Evolutionary conservation across 2,329 filamentous ascomycete species (phyloP).

Genomic region (Penicillium vulpinum): DNA sequence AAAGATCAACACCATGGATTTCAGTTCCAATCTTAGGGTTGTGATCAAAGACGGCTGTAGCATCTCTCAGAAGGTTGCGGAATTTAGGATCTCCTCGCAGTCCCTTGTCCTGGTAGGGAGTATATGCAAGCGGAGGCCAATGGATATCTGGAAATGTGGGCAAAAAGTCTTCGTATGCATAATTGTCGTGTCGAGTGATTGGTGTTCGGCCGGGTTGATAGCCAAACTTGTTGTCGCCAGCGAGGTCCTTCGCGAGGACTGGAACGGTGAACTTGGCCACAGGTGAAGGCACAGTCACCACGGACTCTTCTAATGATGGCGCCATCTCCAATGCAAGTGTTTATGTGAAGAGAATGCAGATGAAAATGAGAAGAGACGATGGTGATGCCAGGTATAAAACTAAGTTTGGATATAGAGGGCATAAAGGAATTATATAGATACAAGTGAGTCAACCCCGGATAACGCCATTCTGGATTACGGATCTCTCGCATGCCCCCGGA

Average conservation of each 20-base stretch:
- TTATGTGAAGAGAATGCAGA: constrained; percentile 2
- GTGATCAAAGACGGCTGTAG: constrained; percentile 58
- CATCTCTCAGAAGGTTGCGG: constrained; percentile 53
- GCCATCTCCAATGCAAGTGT: constrained; percentile 26
- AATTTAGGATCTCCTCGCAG: constrained; percentile 56
- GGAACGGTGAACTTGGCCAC: constrained; percentile 12
- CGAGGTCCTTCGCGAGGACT: constrained; percentile 21
- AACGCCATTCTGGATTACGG: constrained; percentile 18
- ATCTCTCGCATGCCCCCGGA: constrained; percentile 14
- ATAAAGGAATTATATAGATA: constrained; percentile 8
- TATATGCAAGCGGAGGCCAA: constrained; percentile 52
- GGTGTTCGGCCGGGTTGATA: constrained; percentile 53
- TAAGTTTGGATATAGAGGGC: constrained; percentile 4
- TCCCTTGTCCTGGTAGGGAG: constrained; percentile 56
- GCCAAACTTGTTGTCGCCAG: constrained; percentile 34
- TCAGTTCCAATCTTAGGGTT: constrained; percentile 59
- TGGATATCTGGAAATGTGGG: constrained; percentile 55
- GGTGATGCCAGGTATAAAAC: not conserved
- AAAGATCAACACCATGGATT: constrained; percentile 53
- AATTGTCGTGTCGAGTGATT: constrained; percentile 49
- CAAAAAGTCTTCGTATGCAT: constrained; percentile 54
- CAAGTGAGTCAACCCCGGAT: constrained; percentile 21
- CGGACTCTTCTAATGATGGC: constrained; percentile 33
- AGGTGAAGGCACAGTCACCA: constrained; percentile 9
- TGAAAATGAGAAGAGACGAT: not conserved